Percentiles rank a stretch among this genome's conserved stretches.
phyloP scores from a whole-genome alignment of 441 rosid species.

The Brassica balearica region DNA sequence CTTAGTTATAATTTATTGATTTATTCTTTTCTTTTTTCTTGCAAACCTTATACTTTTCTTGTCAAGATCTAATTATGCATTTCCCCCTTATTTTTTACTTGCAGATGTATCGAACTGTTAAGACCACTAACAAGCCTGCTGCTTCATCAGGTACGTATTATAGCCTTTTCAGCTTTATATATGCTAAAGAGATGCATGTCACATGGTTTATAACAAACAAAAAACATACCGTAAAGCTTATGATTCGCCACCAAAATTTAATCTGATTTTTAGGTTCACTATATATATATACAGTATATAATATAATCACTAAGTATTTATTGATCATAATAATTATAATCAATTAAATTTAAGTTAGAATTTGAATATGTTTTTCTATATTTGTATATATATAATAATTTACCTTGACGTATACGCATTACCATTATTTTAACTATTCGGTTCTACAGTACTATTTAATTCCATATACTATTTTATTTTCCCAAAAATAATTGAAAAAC shows the following conservation, averaged over 20 bases:
- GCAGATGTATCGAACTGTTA: conserved; percentile 91
- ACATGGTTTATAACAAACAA: conserved; percentile 8
- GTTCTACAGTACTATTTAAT: neutral
- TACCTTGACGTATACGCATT: neutral
- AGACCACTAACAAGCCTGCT: conserved; percentile 79
- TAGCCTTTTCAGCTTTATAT: conserved; percentile 39
- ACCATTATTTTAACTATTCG: neutral
- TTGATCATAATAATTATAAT: neutral
- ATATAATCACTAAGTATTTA: neutral
- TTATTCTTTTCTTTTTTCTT: neutral
- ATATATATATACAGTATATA: neutral
- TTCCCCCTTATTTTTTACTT: neutral
- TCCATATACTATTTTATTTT: conserved; percentile 6
- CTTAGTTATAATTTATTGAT: neutral
- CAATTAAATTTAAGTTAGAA: too few species aligned
- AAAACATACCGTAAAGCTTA: conserved; percentile 12
- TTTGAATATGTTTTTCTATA: too few species aligned
- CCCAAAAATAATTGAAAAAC: conserved; percentile 5
- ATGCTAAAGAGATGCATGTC: conserved; percentile 23
- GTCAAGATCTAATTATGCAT: neutral
- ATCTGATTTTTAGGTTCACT: conserved; percentile 4
- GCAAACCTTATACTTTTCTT: too few species aligned
- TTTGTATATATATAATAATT: neutral
- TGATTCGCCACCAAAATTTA: conserved; percentile 8
- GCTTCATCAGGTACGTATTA: conserved; percentile 70